Evolutionary conservation across 1,284 basidiomycete species (phyloP).

Genomic region (Ustilago lituana): DNA sequence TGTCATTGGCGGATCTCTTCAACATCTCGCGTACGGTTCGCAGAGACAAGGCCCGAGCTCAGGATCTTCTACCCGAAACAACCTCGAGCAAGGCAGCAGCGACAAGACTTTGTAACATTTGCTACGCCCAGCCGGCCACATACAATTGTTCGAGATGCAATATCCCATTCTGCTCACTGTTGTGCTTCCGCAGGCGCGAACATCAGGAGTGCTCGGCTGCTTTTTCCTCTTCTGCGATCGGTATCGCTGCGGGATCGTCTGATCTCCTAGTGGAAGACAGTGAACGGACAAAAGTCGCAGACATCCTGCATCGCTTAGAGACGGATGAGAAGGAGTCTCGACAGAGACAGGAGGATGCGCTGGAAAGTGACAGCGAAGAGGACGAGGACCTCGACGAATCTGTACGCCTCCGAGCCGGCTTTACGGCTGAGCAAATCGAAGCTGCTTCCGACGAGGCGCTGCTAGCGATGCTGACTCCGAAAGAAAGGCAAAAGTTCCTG

Average conservation of each 20-base stretch:
- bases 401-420: background rate
- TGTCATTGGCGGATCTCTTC: constrained; percentile 52
- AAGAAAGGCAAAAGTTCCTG: constrained; percentile 41
- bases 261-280: constrained; percentile 11
- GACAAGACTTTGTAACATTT: constrained; percentile 53
- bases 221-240: constrained; percentile 38
- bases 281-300: constrained; percentile 27
- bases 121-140: constrained; percentile 32
- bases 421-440: constrained; percentile 24
- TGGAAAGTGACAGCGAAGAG: constrained; percentile 8
- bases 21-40: constrained; percentile 49
- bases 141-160: constrained; percentile 63
- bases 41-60: constrained; percentile 40
- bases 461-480: constrained; percentile 41
- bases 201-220: constrained; percentile 48
- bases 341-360: constrained; percentile 1
- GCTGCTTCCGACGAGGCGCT: constrained; percentile 34
- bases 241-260: background rate
- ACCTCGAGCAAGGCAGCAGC: constrained; percentile 14
- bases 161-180: constrained; percentile 56
- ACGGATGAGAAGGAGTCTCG: constrained; percentile 5
- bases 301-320: constrained; percentile 30
- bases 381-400: constrained; percentile 9
- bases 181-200: constrained; percentile 44
- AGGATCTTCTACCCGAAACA: constrained; percentile 28